phyloP scores from a whole-genome alignment of 2,329 filamentous ascomycete genomes.

The Xylariaceae sp. region DNA sequence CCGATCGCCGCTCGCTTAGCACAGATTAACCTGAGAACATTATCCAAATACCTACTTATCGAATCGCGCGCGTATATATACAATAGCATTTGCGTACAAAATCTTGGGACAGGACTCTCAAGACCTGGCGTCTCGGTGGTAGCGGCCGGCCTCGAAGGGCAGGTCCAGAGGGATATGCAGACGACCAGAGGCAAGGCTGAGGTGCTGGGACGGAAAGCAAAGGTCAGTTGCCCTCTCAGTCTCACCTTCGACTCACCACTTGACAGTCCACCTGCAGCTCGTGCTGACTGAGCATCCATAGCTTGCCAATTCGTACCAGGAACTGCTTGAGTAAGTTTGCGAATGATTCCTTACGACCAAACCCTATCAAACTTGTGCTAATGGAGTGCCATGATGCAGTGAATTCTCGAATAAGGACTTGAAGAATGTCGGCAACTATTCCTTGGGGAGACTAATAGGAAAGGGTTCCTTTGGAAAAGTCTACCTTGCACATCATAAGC shows the following conservation, averaged over 20 bases:
- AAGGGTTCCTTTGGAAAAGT: constrained; percentile 99
- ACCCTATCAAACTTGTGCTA: no score
- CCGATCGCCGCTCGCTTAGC: background rate
- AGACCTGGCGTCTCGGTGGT: constrained; percentile 10
- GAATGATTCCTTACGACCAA: background rate
- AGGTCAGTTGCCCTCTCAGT: constrained; percentile 17
- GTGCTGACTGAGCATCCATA: constrained; percentile 33
- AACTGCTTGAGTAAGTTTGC: constrained; percentile 77
- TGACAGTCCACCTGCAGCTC: background rate
- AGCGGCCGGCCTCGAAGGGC: constrained; percentile 16
- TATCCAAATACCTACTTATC: no score
- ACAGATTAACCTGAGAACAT: background rate
- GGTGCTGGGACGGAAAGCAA: constrained; percentile 36
- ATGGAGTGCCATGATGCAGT: constrained; percentile 41
- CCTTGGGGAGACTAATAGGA: constrained; percentile 84
- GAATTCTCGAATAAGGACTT: constrained; percentile 93
- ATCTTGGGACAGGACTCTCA: no score
- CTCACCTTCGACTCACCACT: background rate
- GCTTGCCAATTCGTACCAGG: constrained; percentile 96
- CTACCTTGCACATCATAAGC: constrained; percentile 91
- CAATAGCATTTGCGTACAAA: no score
- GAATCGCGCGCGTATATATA: no score
- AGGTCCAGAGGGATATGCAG: constrained; percentile 28
- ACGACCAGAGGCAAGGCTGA: constrained; percentile 42
- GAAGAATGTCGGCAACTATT: constrained; percentile 90